Evolutionary conservation across 2,329 filamentous ascomycete species (phyloP).

Genomic region (Diplocarpon rosae): DNA sequence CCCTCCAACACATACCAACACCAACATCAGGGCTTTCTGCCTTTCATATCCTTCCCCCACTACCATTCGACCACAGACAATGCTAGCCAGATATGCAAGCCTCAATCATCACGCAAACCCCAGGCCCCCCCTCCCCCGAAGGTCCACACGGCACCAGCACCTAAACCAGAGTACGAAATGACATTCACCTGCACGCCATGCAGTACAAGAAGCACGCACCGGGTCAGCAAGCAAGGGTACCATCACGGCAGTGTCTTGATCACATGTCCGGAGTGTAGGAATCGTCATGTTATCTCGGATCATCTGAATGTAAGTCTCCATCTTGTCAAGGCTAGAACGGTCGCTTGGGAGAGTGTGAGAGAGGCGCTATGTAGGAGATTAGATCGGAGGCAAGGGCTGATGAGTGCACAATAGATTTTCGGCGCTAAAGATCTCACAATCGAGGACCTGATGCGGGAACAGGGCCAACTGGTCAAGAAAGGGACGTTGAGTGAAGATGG

Average conservation of each 20-base stretch:
- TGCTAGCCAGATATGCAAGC: not conserved
- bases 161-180: constrained; percentile 64
- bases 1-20: no score
- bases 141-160: not conserved
- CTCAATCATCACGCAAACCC: not conserved
- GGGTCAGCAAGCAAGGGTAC: constrained; percentile 88
- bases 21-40: no score
- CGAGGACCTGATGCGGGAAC: constrained; percentile 66
- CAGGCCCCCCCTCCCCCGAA: not conserved
- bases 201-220: constrained; percentile 66
- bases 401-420: constrained; percentile 45
- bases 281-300: constrained; percentile 84
- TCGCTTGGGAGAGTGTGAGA: not conserved
- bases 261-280: constrained; percentile 75
- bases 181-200: constrained; percentile 92
- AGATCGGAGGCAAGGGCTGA: constrained; percentile 2
- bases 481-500: constrained; percentile 64
- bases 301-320: constrained; percentile 51
- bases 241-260: constrained; percentile 84
- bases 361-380: not conserved
- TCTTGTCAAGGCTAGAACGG: not conserved
- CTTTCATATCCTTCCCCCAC: no score
- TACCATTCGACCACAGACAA: not conserved
- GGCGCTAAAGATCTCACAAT: constrained; percentile 59
- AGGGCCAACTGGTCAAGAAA: constrained; percentile 62